Base-by-base conservation (phyloP, 2,329 filamentous ascomycete species). In the Colletotrichum tamarilloi region DNA sequence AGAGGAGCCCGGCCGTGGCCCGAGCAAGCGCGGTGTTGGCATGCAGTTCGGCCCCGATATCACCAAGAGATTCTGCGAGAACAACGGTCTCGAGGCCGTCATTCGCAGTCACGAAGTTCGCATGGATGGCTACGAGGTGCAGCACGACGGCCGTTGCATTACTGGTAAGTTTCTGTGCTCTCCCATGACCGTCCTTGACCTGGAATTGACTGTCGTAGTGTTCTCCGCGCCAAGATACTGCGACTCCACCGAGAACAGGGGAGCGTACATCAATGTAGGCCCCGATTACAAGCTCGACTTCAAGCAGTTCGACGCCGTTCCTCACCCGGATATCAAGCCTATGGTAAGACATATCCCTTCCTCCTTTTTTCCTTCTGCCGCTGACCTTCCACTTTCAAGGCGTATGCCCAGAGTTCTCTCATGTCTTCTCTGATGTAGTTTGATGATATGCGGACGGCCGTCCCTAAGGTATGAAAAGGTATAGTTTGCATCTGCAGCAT, bases 41-140 rank as follows among this genome's bases (percentile, higher is more conserved):
- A 90, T 98, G 84, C 95, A 98, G 81, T 99, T 99, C 78, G 97
- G 97, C 0, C 97, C 97, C 0, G 97, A 99, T 81, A 92, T 99
- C 72, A 99, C 97, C 26, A 97, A 97, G 86, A 90, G 92, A 63
- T 99, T 99, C 88, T 99, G 97, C 81, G 95, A 99, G 79, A 95
- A 93, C 84, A 99, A 99, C 84, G 94, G 94, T 0, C 89, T 99
- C 53, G 94, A 98, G 76, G 97, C 97, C 58, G 93, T 99, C 76
- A 99, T 99, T 79, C 93, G 97, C 78, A 98, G 95, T 80, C 97
- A 99, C 85, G 97, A 99, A 83, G 97, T 99, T 32, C 92, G 97
- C 78, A 99, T 99, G 97, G 95, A 97, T 74, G 97, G 97, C n/a
- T 99, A 98, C 80, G 96, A 99, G 82, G 94, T 98, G 77, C 96